Evolutionary conservation across 2,329 filamentous ascomycete genomes (phyloP).

Genomic region (Diplodia mutila): DNA sequence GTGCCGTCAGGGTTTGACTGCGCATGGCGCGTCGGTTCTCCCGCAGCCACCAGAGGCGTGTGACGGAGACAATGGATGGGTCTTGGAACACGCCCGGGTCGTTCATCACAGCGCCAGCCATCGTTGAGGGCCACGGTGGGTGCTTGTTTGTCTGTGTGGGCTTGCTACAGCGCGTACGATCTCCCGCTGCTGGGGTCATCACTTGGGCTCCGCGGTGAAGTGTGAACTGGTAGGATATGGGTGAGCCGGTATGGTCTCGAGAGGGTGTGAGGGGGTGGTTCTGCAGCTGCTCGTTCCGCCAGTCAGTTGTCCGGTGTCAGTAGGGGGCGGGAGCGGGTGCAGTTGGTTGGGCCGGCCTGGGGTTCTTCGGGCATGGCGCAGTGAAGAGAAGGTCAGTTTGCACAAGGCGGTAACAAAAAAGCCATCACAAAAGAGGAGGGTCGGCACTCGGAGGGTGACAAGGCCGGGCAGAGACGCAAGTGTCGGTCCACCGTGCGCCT

Average conservation of each 20-base stretch:
- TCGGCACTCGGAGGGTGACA: background rate
- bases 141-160: background rate
- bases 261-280: background rate
- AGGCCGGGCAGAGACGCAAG: too few species aligned
- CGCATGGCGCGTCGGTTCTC: background rate
- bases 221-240: background rate
- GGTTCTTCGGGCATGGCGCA: background rate
- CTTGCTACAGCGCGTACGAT: background rate
- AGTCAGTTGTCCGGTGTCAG: background rate
- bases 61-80: too few species aligned
- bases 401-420: background rate
- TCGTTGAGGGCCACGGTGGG: too few species aligned
- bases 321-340: background rate
- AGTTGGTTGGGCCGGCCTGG: background rate
- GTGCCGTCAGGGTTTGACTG: background rate
- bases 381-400: background rate
- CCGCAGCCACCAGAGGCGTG: background rate
- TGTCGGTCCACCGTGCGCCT: background rate
- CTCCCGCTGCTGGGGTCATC: background rate
- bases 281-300: background rate
- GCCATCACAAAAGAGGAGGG: background rate
- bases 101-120: background rate
- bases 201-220: background rate
- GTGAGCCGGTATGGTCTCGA: background rate
- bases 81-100: background rate